Base-by-base conservation (phyloP, 208 protist species). In the Trypanosoma mega region DNA sequence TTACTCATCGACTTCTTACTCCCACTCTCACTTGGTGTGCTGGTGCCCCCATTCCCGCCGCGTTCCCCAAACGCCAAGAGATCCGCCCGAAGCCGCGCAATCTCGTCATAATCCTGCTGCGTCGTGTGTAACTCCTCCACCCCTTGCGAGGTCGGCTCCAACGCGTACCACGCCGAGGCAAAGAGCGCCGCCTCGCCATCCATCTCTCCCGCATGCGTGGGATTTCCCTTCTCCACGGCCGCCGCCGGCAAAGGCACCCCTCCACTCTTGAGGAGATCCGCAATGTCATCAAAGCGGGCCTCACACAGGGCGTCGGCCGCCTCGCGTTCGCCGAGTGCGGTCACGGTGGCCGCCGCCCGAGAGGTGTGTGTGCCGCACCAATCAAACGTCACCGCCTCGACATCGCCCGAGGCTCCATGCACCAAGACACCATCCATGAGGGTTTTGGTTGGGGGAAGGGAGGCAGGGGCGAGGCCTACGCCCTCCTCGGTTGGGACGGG, bases 1-100 rank as follows among this genome's bases (percentile, higher is more conserved):
- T 87, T 70, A 54, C 85, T 92, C 6, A 75, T 85, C 57, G 90
- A 92, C 69, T 78, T 94, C 47, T 78, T 87, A 63, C 78, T 94
- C 30, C 60, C 61, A 46, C 67, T 75, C 31, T 23, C 43, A 44
- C 85, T n/a, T n/a, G n/a, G n/a, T n/a, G n/a, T n/a, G n/a, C n/a
- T 89, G 24, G 67, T 72, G 63, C 82, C 88, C 8, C 30, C 66
- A 12, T 39, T 12, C 6, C 34, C 8, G 34, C 61, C 66, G 11
- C 80, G 72, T 48, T 90, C 82, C 14, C 81, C 82, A 64, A 92
- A 87, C 8, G 88, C 83, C 73, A 86, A 78, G 48, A 94, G 44
- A 51, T 94, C 88, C 0, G 84, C 85, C 18, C 88, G 79, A 68
- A 94, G 78, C 49, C 74, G 80, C 1, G 84, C 88, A 50, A 94